Evolutionary conservation across 2,329 filamentous ascomycete species (phyloP), one percentile per base, ranked within the genome.

Genomic region (Aureobasidium uvarum): DNA sequence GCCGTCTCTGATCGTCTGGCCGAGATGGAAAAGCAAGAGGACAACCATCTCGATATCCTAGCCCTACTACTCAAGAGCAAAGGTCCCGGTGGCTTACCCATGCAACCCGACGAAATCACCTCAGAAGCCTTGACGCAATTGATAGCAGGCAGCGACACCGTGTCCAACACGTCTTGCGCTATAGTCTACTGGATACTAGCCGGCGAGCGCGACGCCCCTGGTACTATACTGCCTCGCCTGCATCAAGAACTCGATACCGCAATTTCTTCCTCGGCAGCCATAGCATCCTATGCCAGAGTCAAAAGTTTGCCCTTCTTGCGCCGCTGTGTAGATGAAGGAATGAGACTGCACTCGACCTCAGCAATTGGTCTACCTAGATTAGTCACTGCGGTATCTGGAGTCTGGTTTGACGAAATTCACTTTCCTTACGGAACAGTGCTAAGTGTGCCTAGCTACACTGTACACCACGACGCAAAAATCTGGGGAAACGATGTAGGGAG

Each of bases 401-500:
- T 75, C 1, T 68, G 70, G 8, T 69, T 71, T n/a, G 64, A 67
- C 6, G 39, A 23, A 3, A 38, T 64, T 45, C 58, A 69, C 65
- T 68, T 75, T 69, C 51, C 69, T 1, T 65, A 66, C 14, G 77
- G 77, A 13, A 73, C 74, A 2, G 73, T 79, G 0, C 69, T 79
- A 8, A 76, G 74, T 48, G 76, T 78, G 2, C 77, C 77, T 4
- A 76, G 76, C 13, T 79, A 77, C 67, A 76, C 75, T 0, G 75
- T 79, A 54, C 77, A 79, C 62, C 77, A 77, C 50, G 74, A 75
- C 68, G 72, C 72, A 38, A 73, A 75, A 54, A 76, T 78, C 56
- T 79, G 77, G 77, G 77, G 77, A n/a, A 66, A 70, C 1, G 76
- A 79, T 68, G 77, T 76, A 6, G 75, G 77, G 31, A 73, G 74